phyloP scores from a whole-genome alignment of 495 filamentous ascomycete genomes.

The Lichina pygmaea region DNA sequence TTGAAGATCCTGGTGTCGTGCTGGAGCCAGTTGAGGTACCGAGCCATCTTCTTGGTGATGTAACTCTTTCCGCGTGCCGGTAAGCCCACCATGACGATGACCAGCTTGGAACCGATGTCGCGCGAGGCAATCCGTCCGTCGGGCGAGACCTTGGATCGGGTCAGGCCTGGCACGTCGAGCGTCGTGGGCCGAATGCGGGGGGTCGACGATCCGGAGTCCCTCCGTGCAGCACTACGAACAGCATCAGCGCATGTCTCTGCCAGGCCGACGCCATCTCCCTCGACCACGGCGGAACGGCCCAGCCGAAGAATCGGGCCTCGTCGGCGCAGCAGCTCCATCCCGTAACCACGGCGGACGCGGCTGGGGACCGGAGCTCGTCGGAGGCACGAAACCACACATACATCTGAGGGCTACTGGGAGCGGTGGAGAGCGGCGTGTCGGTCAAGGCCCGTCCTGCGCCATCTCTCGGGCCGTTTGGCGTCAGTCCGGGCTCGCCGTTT shows the following conservation, averaged over 20 bases:
- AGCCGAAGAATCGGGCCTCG: constrained; percentile 2
- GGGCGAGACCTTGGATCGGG: constrained; percentile 75
- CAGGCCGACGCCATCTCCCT: neutral
- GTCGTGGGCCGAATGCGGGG: constrained; percentile 15
- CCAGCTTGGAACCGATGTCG: constrained; percentile 83
- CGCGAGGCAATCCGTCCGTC: constrained; percentile 78
- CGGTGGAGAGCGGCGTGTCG: constrained; percentile 44
- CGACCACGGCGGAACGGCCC: neutral
- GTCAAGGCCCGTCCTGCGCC: constrained; percentile 16
- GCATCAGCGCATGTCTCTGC: neutral
- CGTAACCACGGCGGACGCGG: neutral
- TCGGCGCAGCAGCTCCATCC: too few species aligned
- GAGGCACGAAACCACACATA: constrained; percentile 15
- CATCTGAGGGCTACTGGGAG: constrained; percentile 45
- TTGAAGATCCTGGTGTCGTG: constrained; percentile 93
- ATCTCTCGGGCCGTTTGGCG: neutral
- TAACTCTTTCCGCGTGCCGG: constrained; percentile 92
- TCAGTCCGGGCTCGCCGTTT: neutral
- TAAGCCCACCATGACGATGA: constrained; percentile 94
- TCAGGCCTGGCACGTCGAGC: constrained; percentile 34
- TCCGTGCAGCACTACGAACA: neutral
- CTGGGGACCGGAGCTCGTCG: neutral
- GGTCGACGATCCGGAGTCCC: neutral
- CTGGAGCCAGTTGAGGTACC: constrained; percentile 92
- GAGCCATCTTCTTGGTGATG: constrained; percentile 87